Conservation (phyloP, 345 rosid species). For the Citrus inodora region DNA sequence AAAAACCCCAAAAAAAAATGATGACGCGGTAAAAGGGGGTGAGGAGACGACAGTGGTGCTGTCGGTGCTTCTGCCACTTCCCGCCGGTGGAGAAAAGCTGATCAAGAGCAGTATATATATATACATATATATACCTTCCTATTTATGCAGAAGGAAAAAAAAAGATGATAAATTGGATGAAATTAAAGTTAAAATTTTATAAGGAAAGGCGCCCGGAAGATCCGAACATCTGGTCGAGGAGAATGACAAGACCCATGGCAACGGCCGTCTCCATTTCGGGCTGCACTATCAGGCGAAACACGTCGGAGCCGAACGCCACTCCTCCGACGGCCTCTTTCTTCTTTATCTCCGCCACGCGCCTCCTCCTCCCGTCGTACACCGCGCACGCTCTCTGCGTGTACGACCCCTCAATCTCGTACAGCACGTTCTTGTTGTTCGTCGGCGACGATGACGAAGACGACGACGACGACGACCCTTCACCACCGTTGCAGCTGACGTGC, state of each 20-base stretch:
- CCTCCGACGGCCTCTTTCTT: slow-evolving; percentile 63
- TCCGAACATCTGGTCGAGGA: slow-evolving; percentile 88
- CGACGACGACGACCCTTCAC: neutral
- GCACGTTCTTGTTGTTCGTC: slow-evolving; percentile 6
- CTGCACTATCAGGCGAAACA: slow-evolving; percentile 65
- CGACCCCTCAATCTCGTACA: slow-evolving; percentile 81
- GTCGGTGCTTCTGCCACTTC: neutral
- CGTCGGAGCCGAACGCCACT: slow-evolving; percentile 65
- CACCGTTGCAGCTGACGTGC: slow-evolving; percentile 24
- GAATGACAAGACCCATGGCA: slow-evolving; percentile 84
- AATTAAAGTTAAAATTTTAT: neutral
- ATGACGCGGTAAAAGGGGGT: neutral
- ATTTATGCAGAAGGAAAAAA: neutral
- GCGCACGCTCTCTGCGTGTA: slow-evolving; percentile 60
- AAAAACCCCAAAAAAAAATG: neutral
- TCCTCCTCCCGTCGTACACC: slow-evolving; percentile 56
- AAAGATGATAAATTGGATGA: too few relatives aligned
- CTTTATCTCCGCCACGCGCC: slow-evolving; percentile 59
- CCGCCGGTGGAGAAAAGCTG: neutral
- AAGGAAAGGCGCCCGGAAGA: slow-evolving; percentile 42
- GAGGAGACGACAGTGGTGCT: neutral
- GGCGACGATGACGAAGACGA: neutral
- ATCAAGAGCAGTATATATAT: too few relatives aligned
- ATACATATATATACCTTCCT: neutral
- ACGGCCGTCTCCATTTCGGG: slow-evolving; percentile 52